Evolutionary conservation across 371 early-diverging fungal genomes (phyloP), one percentile per base, ranked within the genome.

Genomic region (Mortierella sp.): DNA sequence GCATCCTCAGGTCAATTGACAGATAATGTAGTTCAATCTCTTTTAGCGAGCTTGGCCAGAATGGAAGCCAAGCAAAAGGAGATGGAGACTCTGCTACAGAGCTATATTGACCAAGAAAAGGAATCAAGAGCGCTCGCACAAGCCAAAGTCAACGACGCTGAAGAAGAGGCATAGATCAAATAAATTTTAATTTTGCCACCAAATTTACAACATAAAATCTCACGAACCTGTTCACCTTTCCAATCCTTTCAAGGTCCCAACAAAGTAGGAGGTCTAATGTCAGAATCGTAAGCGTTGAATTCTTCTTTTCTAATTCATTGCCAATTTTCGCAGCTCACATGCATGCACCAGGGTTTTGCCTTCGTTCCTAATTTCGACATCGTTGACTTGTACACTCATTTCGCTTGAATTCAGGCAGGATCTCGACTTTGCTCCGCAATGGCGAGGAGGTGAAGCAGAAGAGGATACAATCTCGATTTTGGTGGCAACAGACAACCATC

Each of bases 401-500:
- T 3, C 18, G n/a, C 51, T 3, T 51, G 51, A 51, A 20, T 20
- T 62, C 39, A 70, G 71, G 32, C 64, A 49, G 52, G 67, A 64
- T 18, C 67, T 52, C 2, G 47, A 24, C 55, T 49, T 24, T 55
- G 71, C 40, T 24, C 64, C 75, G 30, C 71, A 70, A 32, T 40
- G 67, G 59, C 58, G 9, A 18, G 64, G 60, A 49, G 65, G 71
- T 22, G 79, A 79, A 20, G 57, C 24, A 24, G 63, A 70, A 12
- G 68, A 73, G 52, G 79, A 88, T 64, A 85, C 89, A 1, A 64
- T 95, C 37, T 84, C 78, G 28, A 94, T 97, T 16, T 83, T 97
- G 35, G 84, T 97, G 39, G 95, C 97, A 11, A 97, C 99, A 12
- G 99, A 99, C 86, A 99, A 98, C 78, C 99, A 99, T 80, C 84